These are phyloP conservation scores for Bremia lactucae DNA, from an alignment of 352 stramenopile species.

Conservation along the genomic window DNA sequence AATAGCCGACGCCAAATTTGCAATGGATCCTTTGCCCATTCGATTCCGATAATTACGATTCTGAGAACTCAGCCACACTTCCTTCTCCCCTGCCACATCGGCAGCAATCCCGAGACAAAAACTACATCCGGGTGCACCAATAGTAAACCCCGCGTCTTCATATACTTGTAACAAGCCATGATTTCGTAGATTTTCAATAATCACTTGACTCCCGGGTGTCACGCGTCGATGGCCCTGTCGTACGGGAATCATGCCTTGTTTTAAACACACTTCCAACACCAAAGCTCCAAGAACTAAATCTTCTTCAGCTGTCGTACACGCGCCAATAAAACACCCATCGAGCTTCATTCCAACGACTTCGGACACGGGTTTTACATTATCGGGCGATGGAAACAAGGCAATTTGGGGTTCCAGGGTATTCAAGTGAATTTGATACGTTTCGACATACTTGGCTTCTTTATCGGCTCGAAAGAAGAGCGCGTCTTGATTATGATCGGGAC, in stretches of 20 bases:
- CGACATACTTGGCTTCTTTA: slow-evolving; percentile 57
- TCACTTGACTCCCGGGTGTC: slow-evolving; percentile 65
- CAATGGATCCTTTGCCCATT: slow-evolving; percentile 76
- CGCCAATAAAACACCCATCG: slow-evolving; percentile 80
- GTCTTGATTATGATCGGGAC: slow-evolving; percentile 63
- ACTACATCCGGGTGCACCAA: slow-evolving; percentile 67
- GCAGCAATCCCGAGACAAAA: slow-evolving; percentile 76
- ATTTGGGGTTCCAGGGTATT: slow-evolving; percentile 59
- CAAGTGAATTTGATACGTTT: slow-evolving; percentile 67
- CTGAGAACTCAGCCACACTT: slow-evolving; percentile 76
- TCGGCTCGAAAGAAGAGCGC: slow-evolving; percentile 78
- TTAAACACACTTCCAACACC: slow-evolving; percentile 65
- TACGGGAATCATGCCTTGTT: slow-evolving; percentile 51
- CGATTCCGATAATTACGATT: slow-evolving; percentile 86
- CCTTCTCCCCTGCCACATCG: slow-evolving; percentile 70
- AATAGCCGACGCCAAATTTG: slow-evolving; percentile 68
- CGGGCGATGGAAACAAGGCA: slow-evolving; percentile 65
- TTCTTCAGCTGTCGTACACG: slow-evolving; percentile 74
- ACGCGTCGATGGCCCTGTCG: slow-evolving; percentile 56
- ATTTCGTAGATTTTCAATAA: slow-evolving; percentile 74
- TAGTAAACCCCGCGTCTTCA: slow-evolving; percentile 67
- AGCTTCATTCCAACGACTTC: slow-evolving; percentile 66
- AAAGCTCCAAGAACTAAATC: slow-evolving; percentile 71
- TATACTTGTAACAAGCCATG: slow-evolving; percentile 67
- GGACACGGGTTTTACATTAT: slow-evolving; percentile 67